Percentiles rank a stretch among this genome's conserved stretches.
Evolutionary conservation across 2,329 filamentous ascomycete species (phyloP).

Genomic region (Acarospora socialis): DNA sequence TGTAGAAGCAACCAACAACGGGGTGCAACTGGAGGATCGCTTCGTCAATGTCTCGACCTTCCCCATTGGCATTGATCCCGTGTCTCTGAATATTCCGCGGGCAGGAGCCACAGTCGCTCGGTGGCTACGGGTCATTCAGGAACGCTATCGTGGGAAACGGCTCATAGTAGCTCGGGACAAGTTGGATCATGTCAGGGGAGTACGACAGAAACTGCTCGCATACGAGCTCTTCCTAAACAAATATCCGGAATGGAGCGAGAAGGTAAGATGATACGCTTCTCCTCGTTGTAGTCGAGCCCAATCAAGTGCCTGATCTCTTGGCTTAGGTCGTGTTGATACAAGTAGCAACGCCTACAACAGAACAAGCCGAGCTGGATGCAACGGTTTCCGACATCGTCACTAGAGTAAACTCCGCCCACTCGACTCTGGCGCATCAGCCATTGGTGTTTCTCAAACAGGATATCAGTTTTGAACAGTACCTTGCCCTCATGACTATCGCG

Average conservation of each 20-base stretch:
- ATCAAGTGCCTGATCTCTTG: constrained; percentile 5
- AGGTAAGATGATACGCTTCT: constrained; percentile 24
- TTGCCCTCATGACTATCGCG: constrained; percentile 79
- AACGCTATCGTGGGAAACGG: constrained; percentile 75
- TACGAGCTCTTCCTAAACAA: constrained; percentile 91
- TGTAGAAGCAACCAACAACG: constrained; percentile 80
- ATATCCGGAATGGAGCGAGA: constrained; percentile 77
- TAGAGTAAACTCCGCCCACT: constrained; percentile 81
- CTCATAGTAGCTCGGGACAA: constrained; percentile 90
- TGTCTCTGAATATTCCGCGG: constrained; percentile 57
- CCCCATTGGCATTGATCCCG: constrained; percentile 82
- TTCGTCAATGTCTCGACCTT: constrained; percentile 80
- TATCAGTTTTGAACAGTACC: constrained; percentile 80
- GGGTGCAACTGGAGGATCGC: constrained; percentile 78
- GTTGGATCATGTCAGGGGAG: constrained; percentile 80
- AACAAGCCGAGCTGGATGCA: constrained; percentile 74
- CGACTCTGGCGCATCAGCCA: constrained; percentile 81
- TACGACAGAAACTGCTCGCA: constrained; percentile 81
- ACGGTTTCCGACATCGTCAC: constrained; percentile 89
- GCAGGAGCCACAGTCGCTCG: constrained; percentile 56
- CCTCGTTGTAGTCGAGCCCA: not conserved
- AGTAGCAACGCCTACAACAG: constrained; percentile 79
- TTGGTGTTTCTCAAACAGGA: constrained; percentile 92
- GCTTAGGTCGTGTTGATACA: constrained; percentile 74
- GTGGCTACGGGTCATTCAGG: constrained; percentile 68